phyloP scores from a whole-genome alignment of 805 yeast genomes.

The Clavispora vitiphila region DNA sequence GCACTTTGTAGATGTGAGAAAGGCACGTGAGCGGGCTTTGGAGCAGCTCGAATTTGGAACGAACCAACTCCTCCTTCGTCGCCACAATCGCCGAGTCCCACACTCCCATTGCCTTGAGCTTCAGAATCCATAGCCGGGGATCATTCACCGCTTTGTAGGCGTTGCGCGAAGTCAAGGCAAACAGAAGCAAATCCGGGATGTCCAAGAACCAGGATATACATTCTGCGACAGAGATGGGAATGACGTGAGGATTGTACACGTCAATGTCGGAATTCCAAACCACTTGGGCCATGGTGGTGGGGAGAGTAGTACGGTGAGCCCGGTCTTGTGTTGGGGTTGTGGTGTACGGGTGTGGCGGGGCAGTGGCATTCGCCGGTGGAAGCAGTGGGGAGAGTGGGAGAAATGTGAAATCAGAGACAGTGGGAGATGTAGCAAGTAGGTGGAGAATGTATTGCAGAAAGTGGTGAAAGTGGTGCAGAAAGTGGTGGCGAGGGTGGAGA shows the following conservation, averaged over 20 bases:
- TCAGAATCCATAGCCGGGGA: conserved; percentile 35
- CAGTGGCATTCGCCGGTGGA: neutral
- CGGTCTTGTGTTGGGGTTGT: too few relatives aligned
- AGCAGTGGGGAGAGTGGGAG: too few relatives aligned
- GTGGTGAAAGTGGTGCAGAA: too few relatives aligned
- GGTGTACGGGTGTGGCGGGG: neutral
- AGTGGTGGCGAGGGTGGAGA: too few relatives aligned
- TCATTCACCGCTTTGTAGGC: conserved; percentile 34
- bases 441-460: too few relatives aligned
- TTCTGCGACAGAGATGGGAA: conserved; percentile 35
- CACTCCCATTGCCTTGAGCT: conserved; percentile 29
- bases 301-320: too few relatives aligned
- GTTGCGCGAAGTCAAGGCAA: conserved; percentile 35
- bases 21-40: conserved; percentile 33
- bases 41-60: conserved; percentile 9
- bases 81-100: conserved; percentile 27
- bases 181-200: conserved; percentile 34
- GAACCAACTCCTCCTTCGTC: conserved; percentile 1
- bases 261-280: conserved; percentile 44
- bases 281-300: conserved; percentile 35
- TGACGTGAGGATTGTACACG: conserved; percentile 32
- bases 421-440: too few relatives aligned
- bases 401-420: too few relatives aligned
- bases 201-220: conserved; percentile 29
- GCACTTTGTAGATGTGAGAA: conserved; percentile 19